Conservation (phyloP, 306 rosid species). For the Datisca glomerata region DNA sequence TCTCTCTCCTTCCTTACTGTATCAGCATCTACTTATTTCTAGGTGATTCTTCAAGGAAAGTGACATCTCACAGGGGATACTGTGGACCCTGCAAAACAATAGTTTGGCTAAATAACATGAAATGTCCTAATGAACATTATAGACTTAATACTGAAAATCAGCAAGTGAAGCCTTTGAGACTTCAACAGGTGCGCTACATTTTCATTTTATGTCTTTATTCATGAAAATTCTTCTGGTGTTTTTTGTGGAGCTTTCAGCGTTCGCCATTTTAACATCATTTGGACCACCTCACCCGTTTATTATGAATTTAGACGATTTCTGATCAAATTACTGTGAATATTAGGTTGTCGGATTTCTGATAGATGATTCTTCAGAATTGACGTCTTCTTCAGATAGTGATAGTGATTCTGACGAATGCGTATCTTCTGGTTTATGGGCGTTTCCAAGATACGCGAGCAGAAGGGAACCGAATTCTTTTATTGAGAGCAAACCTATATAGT, state of each 20-base stretch:
- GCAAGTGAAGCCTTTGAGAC: conserved; percentile 38
- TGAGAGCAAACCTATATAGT: too few species aligned
- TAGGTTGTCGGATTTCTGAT: conserved; percentile 63
- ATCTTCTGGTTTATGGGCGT: conserved; percentile 53
- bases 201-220: not conserved
- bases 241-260: not conserved
- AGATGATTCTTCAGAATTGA: conserved; percentile 20
- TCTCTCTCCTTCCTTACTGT: conserved; percentile 9
- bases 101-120: conserved; percentile 58
- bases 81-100: conserved; percentile 53
- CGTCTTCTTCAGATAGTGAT: conserved; percentile 68
- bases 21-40: conserved; percentile 7
- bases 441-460: too few species aligned
- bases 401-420: conserved; percentile 50
- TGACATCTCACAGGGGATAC: conserved; percentile 52
- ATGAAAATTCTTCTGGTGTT: not conserved
- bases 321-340: too few species aligned
- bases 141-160: conserved; percentile 24
- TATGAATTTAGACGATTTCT: not conserved
- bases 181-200: conserved; percentile 39
- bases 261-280: not conserved
- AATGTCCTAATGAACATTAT: conserved; percentile 34
- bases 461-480: too few species aligned
- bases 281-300: not conserved
- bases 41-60: conserved; percentile 43